Base-by-base conservation (phyloP, 2,329 filamentous ascomycete genomes). In the Nannizzia gypsea region DNA sequence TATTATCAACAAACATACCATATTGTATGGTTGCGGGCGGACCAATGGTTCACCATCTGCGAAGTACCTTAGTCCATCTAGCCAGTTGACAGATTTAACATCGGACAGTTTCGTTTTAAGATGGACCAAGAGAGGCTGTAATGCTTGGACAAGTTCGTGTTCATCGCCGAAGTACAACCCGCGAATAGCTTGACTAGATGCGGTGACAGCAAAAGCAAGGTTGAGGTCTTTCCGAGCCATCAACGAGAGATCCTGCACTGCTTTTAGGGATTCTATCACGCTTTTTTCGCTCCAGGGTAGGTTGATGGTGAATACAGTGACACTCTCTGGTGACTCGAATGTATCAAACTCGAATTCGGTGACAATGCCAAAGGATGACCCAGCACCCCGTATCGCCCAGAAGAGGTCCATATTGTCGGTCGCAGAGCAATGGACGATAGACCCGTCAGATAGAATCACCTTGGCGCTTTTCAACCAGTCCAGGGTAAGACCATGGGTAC, bases 131-230 rank as follows among this genome's bases (percentile, higher is more conserved):
- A 17, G 42, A 24, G 9, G 59, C 26, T 31, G 28, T 26, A 17
- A 57, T 9, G n/a, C 50, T 54, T 46, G 44, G 6, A 77, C 64
- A 65, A 76, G 84, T 66, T 85, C 81, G 0, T 71, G 73, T 50
- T 78, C 69, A 0, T 78, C 80, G 28, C 83, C 82, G 66, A 81
- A 84, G 64, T 82, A 85, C 0, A 80, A 82, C 6, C 79, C 82
- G 0, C 79, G 80, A 65, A 85, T 80, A 62, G 82, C 66, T 58
- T 75, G 77, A 1, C 81, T 81, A 0, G 82, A 68, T n/a, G 78
- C 76, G 38, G 79, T 72, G 56, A 81, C 74, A 54, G 82, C 74
- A 61, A 84, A 79, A 59, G 82, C 74, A 8, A 77, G 78, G 6
- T 80, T 78, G 63, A 85, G 83, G 17, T 81, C 78, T 50, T 78